A percentile compares a stretch with the other conserved stretches of the same genome.
Evolutionary conservation across 192 early-diverging fungal genomes (phyloP).

Genomic region (Linnemannia hyalina): DNA sequence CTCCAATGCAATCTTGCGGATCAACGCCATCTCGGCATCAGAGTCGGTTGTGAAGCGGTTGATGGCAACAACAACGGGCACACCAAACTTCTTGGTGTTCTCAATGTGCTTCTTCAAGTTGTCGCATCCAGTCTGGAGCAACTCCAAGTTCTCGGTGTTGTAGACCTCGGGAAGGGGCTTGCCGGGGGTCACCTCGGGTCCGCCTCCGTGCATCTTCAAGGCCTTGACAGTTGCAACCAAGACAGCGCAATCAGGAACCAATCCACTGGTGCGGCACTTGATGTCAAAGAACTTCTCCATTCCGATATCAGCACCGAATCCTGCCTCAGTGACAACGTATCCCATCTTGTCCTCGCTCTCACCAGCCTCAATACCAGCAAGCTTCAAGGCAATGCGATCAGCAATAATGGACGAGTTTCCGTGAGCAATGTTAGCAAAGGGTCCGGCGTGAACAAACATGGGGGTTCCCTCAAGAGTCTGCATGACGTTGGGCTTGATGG

Average conservation of each 20-base stretch:
- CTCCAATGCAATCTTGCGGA: slow-evolving; percentile 76
- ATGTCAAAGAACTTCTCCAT: slow-evolving; percentile 99
- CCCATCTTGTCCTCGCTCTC: slow-evolving; percentile 74
- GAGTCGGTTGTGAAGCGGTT: slow-evolving; percentile 93
- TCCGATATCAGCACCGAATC: slow-evolving; percentile 99
- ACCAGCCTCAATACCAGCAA: slow-evolving; percentile 80
- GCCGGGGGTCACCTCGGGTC: slow-evolving; percentile 85
- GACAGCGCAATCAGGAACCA: slow-evolving; percentile 92
- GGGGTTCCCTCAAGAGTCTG: slow-evolving; percentile 99
- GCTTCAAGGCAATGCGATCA: slow-evolving; percentile 94
- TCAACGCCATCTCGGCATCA: slow-evolving; percentile 83
- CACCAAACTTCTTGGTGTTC: slow-evolving; percentile 90
- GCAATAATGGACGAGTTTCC: slow-evolving; percentile 97
- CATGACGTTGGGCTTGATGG: slow-evolving; percentile 99
- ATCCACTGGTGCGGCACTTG: slow-evolving; percentile 94
- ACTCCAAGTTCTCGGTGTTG: slow-evolving; percentile 86
- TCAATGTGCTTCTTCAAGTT: slow-evolving; percentile 94
- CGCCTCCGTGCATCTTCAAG: slow-evolving; percentile 98
- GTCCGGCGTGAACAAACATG: slow-evolving; percentile 98
- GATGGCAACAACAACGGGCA: slow-evolving; percentile 94
- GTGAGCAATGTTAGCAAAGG: slow-evolving; percentile 99
- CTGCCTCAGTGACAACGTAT: slow-evolving; percentile 97
- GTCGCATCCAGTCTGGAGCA: slow-evolving; percentile 84
- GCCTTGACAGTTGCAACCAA: slow-evolving; percentile 95
- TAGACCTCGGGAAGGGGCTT: slow-evolving; percentile 94